Evolutionary conservation across 2,329 filamentous ascomycete genomes (phyloP).

Genomic region (Penicillium sp.): DNA sequence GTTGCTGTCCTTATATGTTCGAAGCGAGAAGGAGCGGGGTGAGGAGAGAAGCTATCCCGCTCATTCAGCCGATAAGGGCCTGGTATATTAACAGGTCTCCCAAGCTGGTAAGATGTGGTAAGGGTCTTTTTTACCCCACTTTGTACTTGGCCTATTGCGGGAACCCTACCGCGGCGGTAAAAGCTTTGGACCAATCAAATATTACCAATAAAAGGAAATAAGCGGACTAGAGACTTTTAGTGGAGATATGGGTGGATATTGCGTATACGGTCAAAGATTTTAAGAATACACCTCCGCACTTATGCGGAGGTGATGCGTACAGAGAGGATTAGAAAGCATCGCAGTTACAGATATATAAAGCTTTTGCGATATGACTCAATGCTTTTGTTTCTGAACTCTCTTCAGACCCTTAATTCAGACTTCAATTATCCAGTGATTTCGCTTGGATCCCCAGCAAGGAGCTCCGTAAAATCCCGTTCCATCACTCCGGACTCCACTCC

Average conservation of each 20-base stretch:
- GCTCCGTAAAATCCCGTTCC: conserved; percentile 25
- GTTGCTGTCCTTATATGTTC: background rate
- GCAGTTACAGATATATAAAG: background rate
- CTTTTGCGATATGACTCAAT: background rate
- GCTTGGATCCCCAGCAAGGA: conserved; percentile 5
- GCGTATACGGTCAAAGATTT: conserved; percentile 7
- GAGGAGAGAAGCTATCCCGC: conserved; percentile 12
- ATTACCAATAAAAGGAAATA: background rate
- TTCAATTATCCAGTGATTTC: background rate
- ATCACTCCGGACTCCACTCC: conserved; percentile 20
- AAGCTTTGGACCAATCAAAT: background rate
- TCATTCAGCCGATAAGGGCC: conserved; percentile 7
- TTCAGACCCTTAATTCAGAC: background rate
- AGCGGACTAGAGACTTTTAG: conserved; percentile 17
- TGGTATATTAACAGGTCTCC: background rate
- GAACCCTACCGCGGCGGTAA: conserved; percentile 16
- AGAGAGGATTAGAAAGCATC: background rate
- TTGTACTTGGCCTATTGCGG: background rate
- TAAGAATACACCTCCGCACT: conserved; percentile 19
- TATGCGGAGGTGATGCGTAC: conserved; percentile 5
- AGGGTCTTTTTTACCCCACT: background rate
- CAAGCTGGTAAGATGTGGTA: background rate
- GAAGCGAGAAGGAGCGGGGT: conserved; percentile 8
- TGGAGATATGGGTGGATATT: conserved; percentile 14
- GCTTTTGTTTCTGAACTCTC: background rate